Evolutionary conservation across 257 asterid genomes (phyloP).

Genomic region (Striga asiatica): DNA sequence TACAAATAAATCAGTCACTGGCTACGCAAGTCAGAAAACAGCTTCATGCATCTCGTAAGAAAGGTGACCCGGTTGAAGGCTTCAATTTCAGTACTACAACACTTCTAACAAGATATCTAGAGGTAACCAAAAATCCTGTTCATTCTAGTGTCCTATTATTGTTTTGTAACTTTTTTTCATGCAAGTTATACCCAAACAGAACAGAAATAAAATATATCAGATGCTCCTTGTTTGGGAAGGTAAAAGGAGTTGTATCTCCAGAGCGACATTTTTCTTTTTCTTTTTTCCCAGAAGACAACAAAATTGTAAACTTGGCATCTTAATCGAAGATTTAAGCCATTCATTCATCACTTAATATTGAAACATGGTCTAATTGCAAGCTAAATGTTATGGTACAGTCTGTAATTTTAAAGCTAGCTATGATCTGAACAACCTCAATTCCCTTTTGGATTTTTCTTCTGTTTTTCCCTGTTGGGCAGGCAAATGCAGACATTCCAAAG

Average conservation of each 20-base stretch:
- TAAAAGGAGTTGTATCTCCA: neutral
- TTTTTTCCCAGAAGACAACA: neutral
- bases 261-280: neutral
- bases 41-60: conserved; percentile 87
- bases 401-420: conserved; percentile 1
- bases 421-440: neutral
- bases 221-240: neutral
- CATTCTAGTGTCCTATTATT: conserved; percentile 3
- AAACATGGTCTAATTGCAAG: no score
- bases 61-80: conserved; percentile 63
- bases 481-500: conserved; percentile 42
- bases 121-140: conserved; percentile 35
- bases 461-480: conserved; percentile 38
- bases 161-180: neutral
- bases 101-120: conserved; percentile 51
- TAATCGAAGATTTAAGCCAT: neutral
- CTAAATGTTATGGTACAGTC: neutral
- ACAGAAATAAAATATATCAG: neutral
- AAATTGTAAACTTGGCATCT: neutral
- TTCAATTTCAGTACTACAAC: conserved; percentile 82
- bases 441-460: no score
- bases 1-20: conserved; percentile 45
- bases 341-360: neutral
- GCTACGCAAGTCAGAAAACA: conserved; percentile 97
- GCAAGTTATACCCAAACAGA: neutral